Evolutionary conservation across 78 protist genomes (phyloP).

Genomic region (Dictyostelium discoideum): DNA sequence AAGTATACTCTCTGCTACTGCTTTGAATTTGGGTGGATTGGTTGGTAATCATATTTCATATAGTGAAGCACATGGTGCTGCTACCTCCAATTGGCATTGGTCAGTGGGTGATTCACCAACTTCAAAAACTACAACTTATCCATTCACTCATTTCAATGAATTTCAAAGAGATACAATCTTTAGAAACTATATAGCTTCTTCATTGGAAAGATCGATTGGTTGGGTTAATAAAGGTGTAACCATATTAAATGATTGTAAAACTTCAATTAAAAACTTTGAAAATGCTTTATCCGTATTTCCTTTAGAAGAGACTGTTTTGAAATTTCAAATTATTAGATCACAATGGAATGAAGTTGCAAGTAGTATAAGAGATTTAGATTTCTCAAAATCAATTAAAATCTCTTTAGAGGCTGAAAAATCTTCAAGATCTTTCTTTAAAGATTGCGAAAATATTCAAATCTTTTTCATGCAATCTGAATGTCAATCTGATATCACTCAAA

Average conservation of each 20-base stretch:
- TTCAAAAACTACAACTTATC: conserved; percentile 50
- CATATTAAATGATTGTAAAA: conserved; percentile 14
- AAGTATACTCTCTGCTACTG: conserved; percentile 53
- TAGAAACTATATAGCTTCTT: conserved; percentile 51
- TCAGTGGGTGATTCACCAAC: conserved; percentile 67
- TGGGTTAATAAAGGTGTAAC: not conserved
- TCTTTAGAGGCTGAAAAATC: conserved; percentile 34
- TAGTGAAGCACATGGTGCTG: conserved; percentile 43
- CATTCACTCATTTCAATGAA: conserved; percentile 59
- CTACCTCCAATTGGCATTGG: conserved; percentile 60
- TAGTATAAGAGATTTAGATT: conserved; percentile 1
- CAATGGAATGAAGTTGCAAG: conserved; percentile 8
- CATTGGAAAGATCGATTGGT: conserved; percentile 40
- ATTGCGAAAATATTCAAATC: not conserved
- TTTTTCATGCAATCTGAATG: not conserved
- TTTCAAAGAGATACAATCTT: conserved; percentile 52
- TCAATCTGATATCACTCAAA: not conserved
- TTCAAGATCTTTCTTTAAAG: not conserved
- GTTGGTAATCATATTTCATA: conserved; percentile 23
- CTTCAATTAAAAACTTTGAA: not conserved
- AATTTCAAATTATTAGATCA: not conserved
- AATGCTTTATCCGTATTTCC: not conserved
- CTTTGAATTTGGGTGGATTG: conserved; percentile 54
- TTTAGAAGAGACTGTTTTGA: not conserved
- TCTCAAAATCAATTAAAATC: not conserved